Evolutionary conservation across 108 stramenopile genomes (phyloP).

Genomic region (Skeletonema menzelii): DNA sequence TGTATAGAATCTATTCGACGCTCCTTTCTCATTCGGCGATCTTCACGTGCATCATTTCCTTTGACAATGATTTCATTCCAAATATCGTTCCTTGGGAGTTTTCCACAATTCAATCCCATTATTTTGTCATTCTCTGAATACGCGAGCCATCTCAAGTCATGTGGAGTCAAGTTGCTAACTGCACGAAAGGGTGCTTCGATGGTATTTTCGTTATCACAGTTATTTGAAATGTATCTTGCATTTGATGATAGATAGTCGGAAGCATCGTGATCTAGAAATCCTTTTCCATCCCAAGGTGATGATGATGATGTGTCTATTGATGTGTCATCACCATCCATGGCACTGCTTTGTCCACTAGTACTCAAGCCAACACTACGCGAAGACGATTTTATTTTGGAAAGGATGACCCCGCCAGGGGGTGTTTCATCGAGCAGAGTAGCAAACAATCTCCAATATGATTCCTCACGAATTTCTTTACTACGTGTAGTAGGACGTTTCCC

Average conservation of each 20-base stretch:
- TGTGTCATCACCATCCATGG: neutral
- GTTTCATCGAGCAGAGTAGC: conserved; percentile 21
- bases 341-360: neutral
- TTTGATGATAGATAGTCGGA: conserved; percentile 36
- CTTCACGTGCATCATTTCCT: conserved; percentile 20
- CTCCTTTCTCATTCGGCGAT: conserved; percentile 16
- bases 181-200: conserved; percentile 1
- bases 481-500: neutral
- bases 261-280: conserved; percentile 42
- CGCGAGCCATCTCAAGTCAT: conserved; percentile 34
- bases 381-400: conserved; percentile 41
- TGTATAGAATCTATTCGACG: conserved; percentile 11
- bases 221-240: conserved; percentile 25
- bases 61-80: conserved; percentile 22
- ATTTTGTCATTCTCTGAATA: conserved; percentile 20
- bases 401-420: conserved; percentile 7
- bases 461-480: conserved; percentile 10
- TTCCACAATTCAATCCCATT: neutral
- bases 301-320: neutral
- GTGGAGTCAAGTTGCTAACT: conserved; percentile 8
- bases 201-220: neutral
- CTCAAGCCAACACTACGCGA: conserved; percentile 26
- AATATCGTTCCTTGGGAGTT: neutral
- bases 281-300: conserved; percentile 28
- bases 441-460: conserved; percentile 23